A percentile compares a stretch with the other conserved stretches of the same genome.
phyloP scores from a whole-genome alignment of 441 rosid genomes.

The Erysimum cheiri region DNA sequence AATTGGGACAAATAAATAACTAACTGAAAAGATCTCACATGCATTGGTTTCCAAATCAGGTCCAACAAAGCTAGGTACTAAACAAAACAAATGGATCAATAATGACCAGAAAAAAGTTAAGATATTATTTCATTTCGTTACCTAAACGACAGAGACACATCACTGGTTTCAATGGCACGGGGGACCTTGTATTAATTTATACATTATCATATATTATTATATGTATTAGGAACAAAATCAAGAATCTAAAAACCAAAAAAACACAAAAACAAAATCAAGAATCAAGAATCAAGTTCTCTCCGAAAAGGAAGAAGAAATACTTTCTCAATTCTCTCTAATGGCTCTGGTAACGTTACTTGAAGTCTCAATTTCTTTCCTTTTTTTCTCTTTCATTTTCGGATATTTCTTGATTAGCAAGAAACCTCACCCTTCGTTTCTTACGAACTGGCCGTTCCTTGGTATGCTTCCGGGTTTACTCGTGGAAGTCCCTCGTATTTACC shows the following conservation, averaged over 20 bases:
- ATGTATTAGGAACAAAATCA: neutral
- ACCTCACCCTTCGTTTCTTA: constrained; percentile 8
- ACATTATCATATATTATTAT: neutral
- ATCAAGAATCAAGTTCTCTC: neutral
- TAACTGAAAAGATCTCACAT: neutral
- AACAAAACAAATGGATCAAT: neutral
- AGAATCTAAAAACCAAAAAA: no score
- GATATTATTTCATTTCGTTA: neutral
- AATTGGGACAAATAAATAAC: no score
- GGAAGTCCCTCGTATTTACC: constrained; percentile 30
- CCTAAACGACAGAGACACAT: constrained; percentile 1
- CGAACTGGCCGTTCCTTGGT: constrained; percentile 32
- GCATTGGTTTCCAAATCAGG: neutral
- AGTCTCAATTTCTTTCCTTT: constrained; percentile 1
- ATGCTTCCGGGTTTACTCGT: constrained; percentile 32
- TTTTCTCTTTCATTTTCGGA: constrained; percentile 1
- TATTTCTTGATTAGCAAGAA: constrained; percentile 30
- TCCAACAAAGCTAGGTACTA: neutral
- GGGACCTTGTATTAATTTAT: neutral
- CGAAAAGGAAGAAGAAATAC: neutral
- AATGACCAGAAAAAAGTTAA: neutral
- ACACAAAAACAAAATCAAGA: neutral
- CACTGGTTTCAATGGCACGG: neutral
- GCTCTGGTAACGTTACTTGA: constrained; percentile 20
- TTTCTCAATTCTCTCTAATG: constrained; percentile 23